Percentiles rank a stretch among this genome's conserved stretches.
Evolutionary conservation across 331 rosid genomes (phyloP).

Genomic region (Telfairia occidentalis): DNA sequence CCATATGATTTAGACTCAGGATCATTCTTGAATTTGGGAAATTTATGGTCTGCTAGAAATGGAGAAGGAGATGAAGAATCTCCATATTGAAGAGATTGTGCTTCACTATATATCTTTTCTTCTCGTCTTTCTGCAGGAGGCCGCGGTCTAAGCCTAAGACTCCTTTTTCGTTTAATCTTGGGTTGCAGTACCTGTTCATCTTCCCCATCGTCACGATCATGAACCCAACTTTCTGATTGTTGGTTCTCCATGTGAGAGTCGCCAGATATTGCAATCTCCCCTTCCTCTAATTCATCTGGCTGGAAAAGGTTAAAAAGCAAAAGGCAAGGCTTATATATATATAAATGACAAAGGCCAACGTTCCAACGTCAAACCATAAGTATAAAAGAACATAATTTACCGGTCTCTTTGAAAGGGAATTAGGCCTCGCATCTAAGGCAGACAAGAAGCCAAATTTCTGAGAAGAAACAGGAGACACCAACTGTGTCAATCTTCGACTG

Average conservation of each 20-base stretch:
- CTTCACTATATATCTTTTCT: conserved; percentile 62
- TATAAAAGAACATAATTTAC: conserved; percentile 27
- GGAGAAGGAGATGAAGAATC: conserved; percentile 53
- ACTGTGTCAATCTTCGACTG: conserved; percentile 49
- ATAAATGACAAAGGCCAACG: conserved; percentile 18
- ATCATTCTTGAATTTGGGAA: conserved; percentile 43
- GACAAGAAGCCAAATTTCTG: conserved; percentile 96
- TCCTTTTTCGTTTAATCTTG: conserved; percentile 83
- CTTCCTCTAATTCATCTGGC: conserved; percentile 95
- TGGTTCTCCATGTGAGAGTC: conserved; percentile 96
- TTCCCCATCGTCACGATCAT: conserved; percentile 94
- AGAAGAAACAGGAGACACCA: conserved; percentile 62
- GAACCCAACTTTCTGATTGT: conserved; percentile 93
- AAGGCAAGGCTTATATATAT: conserved; percentile 10
- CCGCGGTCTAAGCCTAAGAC: conserved; percentile 84
- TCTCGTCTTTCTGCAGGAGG: conserved; percentile 72
- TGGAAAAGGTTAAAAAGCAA: conserved; percentile 26
- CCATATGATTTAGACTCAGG: conserved; percentile 43
- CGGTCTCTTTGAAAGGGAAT: conserved; percentile 67
- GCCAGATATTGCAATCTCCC: conserved; percentile 84
- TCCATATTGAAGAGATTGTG: conserved; percentile 48
- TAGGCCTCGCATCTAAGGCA: conserved; percentile 79
- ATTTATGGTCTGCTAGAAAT: conserved; percentile 50
- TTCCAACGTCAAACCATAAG: conserved; percentile 17
- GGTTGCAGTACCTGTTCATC: conserved; percentile 95